These are phyloP conservation scores for Gossypium rotundifolium DNA, from an alignment of 345 rosid species.

Conservation along the genomic window DNA sequence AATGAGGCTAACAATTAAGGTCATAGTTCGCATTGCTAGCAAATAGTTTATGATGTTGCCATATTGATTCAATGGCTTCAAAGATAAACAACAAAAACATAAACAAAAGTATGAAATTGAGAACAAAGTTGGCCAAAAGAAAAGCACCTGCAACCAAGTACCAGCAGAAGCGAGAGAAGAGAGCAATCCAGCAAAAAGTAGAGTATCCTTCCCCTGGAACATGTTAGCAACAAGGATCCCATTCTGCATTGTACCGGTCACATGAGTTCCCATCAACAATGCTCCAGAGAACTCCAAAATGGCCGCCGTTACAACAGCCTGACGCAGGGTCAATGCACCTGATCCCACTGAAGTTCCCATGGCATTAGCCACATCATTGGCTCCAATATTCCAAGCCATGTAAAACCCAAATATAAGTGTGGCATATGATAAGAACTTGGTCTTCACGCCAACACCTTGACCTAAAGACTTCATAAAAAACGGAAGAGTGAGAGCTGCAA, in stretches of 20 bases:
- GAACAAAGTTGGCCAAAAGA: background rate
- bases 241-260: constrained; percentile 96
- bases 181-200: constrained; percentile 80
- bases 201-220: constrained; percentile 78
- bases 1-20: background rate
- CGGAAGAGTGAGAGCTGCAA: constrained; percentile 68
- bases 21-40: background rate
- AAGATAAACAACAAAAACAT: background rate
- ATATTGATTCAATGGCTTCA: background rate
- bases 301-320: constrained; percentile 85
- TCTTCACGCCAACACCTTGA: constrained; percentile 55
- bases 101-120: background rate
- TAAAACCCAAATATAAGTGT: constrained; percentile 85
- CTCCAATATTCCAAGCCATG: constrained; percentile 99
- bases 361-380: constrained; percentile 97
- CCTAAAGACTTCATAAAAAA: constrained; percentile 67
- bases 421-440: constrained; percentile 56
- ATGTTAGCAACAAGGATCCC: constrained; percentile 83
- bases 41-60: background rate
- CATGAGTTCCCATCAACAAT: constrained; percentile 94
- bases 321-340: constrained; percentile 71
- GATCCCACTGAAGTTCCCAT: constrained; percentile 99
- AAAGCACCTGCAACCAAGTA: constrained; percentile 89
- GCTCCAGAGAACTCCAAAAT: constrained; percentile 96
- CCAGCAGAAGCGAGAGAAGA: constrained; percentile 93